Base-by-base conservation (phyloP, 1,284 basidiomycete species). In the Peniophora sp. region DNA sequence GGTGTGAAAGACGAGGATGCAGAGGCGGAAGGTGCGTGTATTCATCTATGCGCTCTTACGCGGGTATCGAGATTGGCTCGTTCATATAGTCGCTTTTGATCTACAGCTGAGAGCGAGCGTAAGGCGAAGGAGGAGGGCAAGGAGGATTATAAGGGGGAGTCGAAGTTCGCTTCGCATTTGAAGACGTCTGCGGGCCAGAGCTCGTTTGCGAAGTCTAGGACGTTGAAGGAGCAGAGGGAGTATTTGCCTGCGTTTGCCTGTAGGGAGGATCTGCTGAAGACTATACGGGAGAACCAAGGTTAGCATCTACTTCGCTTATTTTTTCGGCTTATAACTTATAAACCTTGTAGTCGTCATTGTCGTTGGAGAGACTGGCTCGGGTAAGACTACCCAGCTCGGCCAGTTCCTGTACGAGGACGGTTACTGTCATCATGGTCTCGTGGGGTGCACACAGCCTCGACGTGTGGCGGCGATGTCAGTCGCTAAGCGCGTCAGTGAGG, bases 381-480 rank as follows among this genome's bases (percentile, higher is more conserved):
- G 93, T 6, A 97, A 97, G 70, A 97, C 94, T 0, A 97, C 95
- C 0, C 94, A 97, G 65, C 70, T 97, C 3, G 75, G 87, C 0
- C 95, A 97, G 61, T 97, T 92, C 68, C 67, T 97, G 52, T 92
- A 97, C 64, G 96, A 98, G 67, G 96, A 97, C 58, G 95, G 96
- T 1, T 98, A 96, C 65, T 92, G 92, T 54, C 68, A 77, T 16
- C 79, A 87, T 65, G 95, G 95, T 8, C 77, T 97, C 36, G 83
- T 99, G 43, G 94, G 94, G 6, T 99, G 95, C 61, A 99, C 96
- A 0, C 95, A 98, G 64, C 95, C 95, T 38, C 83, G 96, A 62
- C 92, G 95, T 73, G 95, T 98, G 11, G 95, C 96, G 46, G 95
- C 96, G 11, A 98, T 99, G 95, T 95, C 91, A 14, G 96, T 98